These are phyloP conservation scores for Ganoderma lingzhi DNA, from an alignment of 1,284 basidiomycete genomes.

Conservation along the genomic window DNA sequence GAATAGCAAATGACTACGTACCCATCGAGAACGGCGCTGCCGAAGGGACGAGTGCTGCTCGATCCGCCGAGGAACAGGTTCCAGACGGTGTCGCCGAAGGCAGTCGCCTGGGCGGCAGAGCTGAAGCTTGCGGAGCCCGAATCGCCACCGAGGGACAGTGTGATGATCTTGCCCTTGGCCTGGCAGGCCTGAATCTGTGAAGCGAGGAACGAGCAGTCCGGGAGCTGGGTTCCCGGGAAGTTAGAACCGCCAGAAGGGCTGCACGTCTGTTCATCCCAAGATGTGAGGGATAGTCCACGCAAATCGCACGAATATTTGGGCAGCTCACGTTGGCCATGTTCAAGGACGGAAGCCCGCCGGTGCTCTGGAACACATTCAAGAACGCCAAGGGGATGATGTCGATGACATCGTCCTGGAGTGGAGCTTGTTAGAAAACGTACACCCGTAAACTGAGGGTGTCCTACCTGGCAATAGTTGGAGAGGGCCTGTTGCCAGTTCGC, in stretches of 20 bases:
- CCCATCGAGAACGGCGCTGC: constrained; percentile 71
- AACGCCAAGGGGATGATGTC: constrained; percentile 68
- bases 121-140: constrained; percentile 59
- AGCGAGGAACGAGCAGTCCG: constrained; percentile 63
- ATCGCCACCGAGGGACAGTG: constrained; percentile 70
- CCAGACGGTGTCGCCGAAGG: constrained; percentile 70
- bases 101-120: constrained; percentile 58
- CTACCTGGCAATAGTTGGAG: constrained; percentile 58
- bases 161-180: constrained; percentile 69
- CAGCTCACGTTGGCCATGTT: constrained; percentile 64
- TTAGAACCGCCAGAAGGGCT: constrained; percentile 48
- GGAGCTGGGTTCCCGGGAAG: constrained; percentile 63
- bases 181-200: constrained; percentile 67
- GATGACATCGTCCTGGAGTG: constrained; percentile 53
- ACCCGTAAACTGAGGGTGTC: not conserved
- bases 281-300: not conserved
- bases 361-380: constrained; percentile 62
- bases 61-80: constrained; percentile 70
- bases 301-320: not conserved
- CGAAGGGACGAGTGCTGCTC: constrained; percentile 65
- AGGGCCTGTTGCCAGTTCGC: constrained; percentile 59
- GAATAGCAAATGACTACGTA: constrained; percentile 37
- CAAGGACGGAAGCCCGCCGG: constrained; percentile 63
- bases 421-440: not conserved
- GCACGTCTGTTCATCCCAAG: constrained; percentile 51